Conservation (phyloP, 2,329 filamentous ascomycete genomes). For the Colletotrichum scovillei region DNA sequence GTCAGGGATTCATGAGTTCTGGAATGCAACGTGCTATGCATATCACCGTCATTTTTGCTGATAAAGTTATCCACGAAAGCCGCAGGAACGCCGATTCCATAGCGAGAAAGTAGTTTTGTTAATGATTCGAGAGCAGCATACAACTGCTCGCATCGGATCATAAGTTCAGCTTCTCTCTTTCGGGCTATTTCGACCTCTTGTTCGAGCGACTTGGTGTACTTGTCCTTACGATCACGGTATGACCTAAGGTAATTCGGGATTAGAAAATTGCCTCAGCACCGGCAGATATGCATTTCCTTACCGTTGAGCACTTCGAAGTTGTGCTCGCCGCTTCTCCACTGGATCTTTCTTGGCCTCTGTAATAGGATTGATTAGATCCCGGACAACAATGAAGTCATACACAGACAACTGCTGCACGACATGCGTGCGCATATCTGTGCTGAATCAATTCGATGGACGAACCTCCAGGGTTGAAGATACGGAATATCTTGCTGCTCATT, state of each 20-base stretch:
- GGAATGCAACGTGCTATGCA: too few relatives aligned
- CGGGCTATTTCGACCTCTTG: conserved; percentile 38
- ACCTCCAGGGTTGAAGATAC: conserved; percentile 48
- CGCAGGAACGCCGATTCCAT: conserved; percentile 29
- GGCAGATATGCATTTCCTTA: background rate
- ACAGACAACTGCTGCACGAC: background rate
- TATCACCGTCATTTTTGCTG: background rate
- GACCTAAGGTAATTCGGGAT: conserved; percentile 3
- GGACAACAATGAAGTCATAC: too few relatives aligned
- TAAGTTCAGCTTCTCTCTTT: conserved; percentile 38
- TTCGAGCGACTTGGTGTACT: conserved; percentile 43
- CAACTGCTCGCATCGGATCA: conserved; percentile 37
- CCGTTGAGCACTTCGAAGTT: conserved; percentile 44
- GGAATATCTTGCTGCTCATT: conserved; percentile 41
- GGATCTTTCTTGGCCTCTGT: conserved; percentile 41
- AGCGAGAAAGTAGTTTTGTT: conserved; percentile 26
- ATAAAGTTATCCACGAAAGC: background rate
- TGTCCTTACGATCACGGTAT: conserved; percentile 45
- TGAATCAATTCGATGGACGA: background rate
- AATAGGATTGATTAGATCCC: too few relatives aligned
- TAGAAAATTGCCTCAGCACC: conserved; percentile 24
- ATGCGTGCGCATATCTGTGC: too few relatives aligned
- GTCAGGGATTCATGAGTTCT: too few relatives aligned
- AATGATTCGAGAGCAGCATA: conserved; percentile 35
- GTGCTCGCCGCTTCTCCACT: conserved; percentile 41